Evolutionary conservation across 306 rosid genomes (phyloP).

Genomic region (Dryas alaskensis): DNA sequence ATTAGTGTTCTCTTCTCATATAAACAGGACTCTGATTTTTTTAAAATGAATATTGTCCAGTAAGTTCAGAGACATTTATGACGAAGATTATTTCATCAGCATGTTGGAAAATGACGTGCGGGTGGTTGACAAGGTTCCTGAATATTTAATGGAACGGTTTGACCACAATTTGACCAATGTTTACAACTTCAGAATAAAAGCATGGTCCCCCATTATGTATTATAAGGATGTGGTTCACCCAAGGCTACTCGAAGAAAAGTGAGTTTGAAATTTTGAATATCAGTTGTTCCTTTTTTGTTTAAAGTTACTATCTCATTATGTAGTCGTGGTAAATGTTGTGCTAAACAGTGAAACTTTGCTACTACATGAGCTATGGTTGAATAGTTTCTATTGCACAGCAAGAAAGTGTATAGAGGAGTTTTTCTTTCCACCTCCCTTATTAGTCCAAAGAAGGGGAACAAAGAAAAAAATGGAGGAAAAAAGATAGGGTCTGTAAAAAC

Average conservation of each 20-base stretch:
- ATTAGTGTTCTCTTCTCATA: slow-evolving; percentile 15
- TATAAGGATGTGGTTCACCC: slow-evolving; percentile 86
- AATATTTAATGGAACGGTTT: slow-evolving; percentile 89
- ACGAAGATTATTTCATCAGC: slow-evolving; percentile 69
- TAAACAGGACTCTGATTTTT: slow-evolving; percentile 31
- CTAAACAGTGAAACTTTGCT: slow-evolving; percentile 12
- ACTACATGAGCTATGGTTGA: not conserved
- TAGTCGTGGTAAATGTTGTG: slow-evolving; percentile 6
- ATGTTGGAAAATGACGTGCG: slow-evolving; percentile 75
- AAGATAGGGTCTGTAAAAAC: not conserved
- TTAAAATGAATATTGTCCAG: slow-evolving; percentile 40
- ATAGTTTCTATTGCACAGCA: not conserved
- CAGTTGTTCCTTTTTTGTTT: slow-evolving; percentile 4
- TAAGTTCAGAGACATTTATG: slow-evolving; percentile 87
- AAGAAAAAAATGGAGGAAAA: not conserved
- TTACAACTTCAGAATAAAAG: slow-evolving; percentile 94
- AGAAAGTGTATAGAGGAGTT: not conserved
- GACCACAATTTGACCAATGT: slow-evolving; percentile 89
- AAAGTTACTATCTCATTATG: not conserved
- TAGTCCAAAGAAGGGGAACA: not conserved
- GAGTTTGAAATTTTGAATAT: slow-evolving; percentile 48
- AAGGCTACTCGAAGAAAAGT: slow-evolving; percentile 90
- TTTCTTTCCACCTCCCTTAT: not conserved
- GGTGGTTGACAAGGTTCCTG: slow-evolving; percentile 79
- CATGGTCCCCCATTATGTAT: slow-evolving; percentile 81